A percentile compares a stretch with the other conserved stretches of the same genome.
Evolutionary conservation across 2,329 filamentous ascomycete species (phyloP).

Genomic region (Aspergillus ustus): DNA sequence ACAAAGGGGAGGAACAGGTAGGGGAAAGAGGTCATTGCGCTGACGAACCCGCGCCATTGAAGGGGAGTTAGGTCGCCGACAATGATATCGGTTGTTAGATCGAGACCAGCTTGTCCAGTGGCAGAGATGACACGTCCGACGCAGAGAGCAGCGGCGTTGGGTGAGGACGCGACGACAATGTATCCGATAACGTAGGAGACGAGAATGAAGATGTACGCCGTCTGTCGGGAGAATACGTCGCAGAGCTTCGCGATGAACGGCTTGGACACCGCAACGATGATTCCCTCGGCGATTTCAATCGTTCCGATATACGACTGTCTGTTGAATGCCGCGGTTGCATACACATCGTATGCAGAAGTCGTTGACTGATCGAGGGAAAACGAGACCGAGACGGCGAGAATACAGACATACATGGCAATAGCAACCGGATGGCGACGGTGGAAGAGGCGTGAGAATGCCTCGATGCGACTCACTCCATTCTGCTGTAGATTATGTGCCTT

Average conservation of each 20-base stretch:
- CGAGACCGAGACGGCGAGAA: background rate
- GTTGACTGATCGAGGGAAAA: conserved; percentile 15
- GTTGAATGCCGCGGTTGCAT: background rate
- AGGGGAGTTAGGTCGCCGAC: conserved; percentile 26
- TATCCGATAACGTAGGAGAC: conserved; percentile 15
- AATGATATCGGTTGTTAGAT: background rate
- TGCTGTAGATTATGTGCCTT: background rate
- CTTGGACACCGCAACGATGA: conserved; percentile 19
- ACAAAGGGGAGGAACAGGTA: conserved; percentile 49
- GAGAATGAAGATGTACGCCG: conserved; percentile 12
- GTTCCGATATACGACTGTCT: conserved; percentile 17
- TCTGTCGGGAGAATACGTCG: conserved; percentile 16
- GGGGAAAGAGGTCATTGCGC: conserved; percentile 25
- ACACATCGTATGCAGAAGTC: conserved; percentile 18
- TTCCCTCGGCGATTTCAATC: conserved; percentile 14
- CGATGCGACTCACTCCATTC: background rate
- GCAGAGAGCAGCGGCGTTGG: background rate
- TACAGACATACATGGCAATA: background rate
- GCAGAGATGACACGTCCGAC: background rate
- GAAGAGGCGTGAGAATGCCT: background rate
- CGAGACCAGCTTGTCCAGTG: background rate
- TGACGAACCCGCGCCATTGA: conserved; percentile 36
- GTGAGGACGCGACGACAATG: conserved; percentile 29
- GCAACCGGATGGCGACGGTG: background rate
- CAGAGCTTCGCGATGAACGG: conserved; percentile 20